Evolutionary conservation across 1,284 basidiomycete species (phyloP).

Genomic region (Inonotus obliquus): DNA sequence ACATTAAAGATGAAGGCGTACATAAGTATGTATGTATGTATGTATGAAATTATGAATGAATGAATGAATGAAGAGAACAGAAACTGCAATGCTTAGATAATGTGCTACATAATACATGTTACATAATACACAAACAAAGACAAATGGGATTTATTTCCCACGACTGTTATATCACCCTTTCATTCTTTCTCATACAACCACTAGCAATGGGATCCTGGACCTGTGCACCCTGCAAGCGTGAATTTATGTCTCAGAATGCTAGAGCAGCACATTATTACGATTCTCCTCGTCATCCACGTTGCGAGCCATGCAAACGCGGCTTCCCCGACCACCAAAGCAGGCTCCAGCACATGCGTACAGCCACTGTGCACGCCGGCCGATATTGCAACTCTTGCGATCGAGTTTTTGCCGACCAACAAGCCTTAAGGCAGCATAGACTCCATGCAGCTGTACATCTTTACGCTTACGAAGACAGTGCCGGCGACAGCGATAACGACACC

Average conservation of each 20-base stretch:
- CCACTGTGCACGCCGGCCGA: neutral
- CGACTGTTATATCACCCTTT: neutral
- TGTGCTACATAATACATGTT: neutral
- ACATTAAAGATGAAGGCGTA: no score
- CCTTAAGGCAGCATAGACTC: neutral
- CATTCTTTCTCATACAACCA: no score
- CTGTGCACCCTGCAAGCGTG: neutral
- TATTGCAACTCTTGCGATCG: conserved; percentile 1
- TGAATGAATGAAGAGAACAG: no score
- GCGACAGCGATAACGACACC: neutral
- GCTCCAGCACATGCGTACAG: neutral
- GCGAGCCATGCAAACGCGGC: neutral
- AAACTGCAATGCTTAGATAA: no score
- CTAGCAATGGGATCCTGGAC: neutral
- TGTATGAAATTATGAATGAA: no score
- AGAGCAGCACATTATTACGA: neutral
- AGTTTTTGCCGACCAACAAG: neutral
- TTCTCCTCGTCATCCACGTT: conserved; percentile 1
- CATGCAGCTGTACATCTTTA: conserved; percentile 2
- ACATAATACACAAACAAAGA: neutral
- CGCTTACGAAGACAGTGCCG: neutral
- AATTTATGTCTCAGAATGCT: neutral
- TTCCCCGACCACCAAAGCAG: neutral
- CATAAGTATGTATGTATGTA: no score
- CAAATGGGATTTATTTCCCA: neutral